Evolutionary conservation across 2,329 filamentous ascomycete species (phyloP).

Genomic region (Cordyceps cicadae): DNA sequence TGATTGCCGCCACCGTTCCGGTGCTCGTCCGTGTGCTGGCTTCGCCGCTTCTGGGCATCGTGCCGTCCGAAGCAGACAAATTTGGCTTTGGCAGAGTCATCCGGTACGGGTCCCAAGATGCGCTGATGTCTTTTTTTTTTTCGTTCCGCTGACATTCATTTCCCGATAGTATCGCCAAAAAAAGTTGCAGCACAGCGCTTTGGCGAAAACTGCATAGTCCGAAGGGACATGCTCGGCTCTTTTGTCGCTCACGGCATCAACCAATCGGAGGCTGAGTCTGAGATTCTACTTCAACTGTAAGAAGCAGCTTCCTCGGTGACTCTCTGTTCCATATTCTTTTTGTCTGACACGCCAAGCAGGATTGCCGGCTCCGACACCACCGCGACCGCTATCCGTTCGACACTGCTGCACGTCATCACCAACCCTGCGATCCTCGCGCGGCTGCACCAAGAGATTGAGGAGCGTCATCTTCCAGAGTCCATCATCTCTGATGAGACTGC

Average conservation of each 20-base stretch:
- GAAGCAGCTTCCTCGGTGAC: not conserved
- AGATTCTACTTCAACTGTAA: conserved; percentile 31
- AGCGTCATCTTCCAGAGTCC: conserved; percentile 13
- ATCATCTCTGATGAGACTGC: conserved; percentile 27
- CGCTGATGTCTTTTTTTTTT: accelerated
- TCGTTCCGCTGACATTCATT: not conserved
- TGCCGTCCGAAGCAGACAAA: conserved; percentile 32
- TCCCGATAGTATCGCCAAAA: conserved; percentile 29
- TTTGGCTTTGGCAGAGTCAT: conserved; percentile 34
- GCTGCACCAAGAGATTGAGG: conserved; percentile 18
- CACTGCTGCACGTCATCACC: conserved; percentile 38
- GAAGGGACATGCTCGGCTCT: conserved; percentile 44
- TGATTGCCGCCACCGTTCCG: conserved; percentile 34
- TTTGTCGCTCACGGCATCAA: conserved; percentile 32
- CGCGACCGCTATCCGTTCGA: conserved; percentile 38
- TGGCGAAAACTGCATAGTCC: conserved; percentile 31
- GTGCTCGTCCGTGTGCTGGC: conserved; percentile 32
- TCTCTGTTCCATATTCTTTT: not conserved
- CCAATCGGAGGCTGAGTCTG: conserved; percentile 34
- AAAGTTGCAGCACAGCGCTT: conserved; percentile 38
- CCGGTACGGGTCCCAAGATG: conserved; percentile 26
- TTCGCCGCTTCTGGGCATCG: conserved; percentile 31
- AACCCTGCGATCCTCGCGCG: conserved; percentile 33
- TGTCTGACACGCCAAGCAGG: conserved; percentile 16
- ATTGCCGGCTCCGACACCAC: conserved; percentile 51